Base-by-base conservation (phyloP, 108 stramenopile genomes). In the Nitzschia sp. region DNA sequence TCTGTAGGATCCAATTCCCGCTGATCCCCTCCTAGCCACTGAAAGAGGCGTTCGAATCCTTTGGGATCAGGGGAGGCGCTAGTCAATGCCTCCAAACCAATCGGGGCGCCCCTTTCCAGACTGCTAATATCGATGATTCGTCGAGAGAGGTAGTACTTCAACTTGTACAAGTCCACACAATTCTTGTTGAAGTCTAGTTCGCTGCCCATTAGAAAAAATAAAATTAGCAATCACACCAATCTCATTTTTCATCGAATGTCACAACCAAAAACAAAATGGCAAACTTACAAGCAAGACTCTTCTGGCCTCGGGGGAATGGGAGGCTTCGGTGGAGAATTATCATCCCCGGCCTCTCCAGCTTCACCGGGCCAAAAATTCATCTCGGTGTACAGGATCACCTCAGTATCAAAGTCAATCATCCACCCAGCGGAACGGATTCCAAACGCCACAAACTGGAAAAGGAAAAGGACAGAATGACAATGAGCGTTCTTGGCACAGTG, bases 171-270 rank as follows among this genome's bases (percentile, higher is more conserved):
- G 45, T 89, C 88, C 0, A 86, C 85, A 29, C 75, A 64, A 45
- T 85, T 82, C 54, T 89, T 89, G 53, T 86, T 84, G 71, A 89
- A 89, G 46, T 89, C 88, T 34, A 86, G 80, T 50, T 86, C 85
- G 3, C 83, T 38, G 54, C 34, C 30, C n/a, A n/a, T n/a, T 41
- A 41, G 38, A 41, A 13, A 41, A 41, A 41, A n/a, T n/a, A n/a
- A n/a, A n/a, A n/a, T n/a, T n/a, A n/a, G n/a, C n/a, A n/a, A n/a
- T n/a, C n/a, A n/a, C n/a, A n/a, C n/a, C n/a, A n/a, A n/a, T n/a
- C n/a, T n/a, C n/a, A n/a, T n/a, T n/a, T n/a, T n/a, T n/a, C n/a
- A n/a, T n/a, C n/a, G n/a, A n/a, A n/a, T n/a, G n/a, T n/a, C n/a
- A n/a, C 85, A 45, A 78, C 69, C 55, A 77, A 73, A 8, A 81